A percentile compares a stretch with the other conserved stretches of the same genome.
These are phyloP conservation scores for Irpex sp. DNA, from an alignment of 1,284 basidiomycete genomes.

Conservation along the genomic window DNA sequence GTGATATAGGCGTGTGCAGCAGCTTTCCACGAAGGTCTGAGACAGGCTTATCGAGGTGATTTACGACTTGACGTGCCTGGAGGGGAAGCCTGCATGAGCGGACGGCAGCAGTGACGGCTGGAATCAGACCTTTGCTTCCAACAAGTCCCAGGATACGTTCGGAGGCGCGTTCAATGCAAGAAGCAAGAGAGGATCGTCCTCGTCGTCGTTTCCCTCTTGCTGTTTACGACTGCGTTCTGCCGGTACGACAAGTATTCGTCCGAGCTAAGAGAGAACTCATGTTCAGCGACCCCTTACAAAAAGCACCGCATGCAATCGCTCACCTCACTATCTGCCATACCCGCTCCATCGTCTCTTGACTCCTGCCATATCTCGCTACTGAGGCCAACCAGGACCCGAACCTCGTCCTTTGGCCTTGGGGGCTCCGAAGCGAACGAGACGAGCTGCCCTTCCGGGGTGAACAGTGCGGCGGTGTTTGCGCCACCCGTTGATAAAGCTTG, in stretches of 20 bases:
- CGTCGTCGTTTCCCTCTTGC: conserved; percentile 23
- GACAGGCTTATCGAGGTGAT: conserved; percentile 38
- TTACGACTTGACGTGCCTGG: conserved; percentile 53
- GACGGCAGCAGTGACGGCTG: not conserved
- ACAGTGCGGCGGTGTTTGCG: conserved; percentile 58
- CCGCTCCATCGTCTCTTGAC: conserved; percentile 53
- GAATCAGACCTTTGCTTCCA: conserved; percentile 51
- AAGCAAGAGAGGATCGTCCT: conserved; percentile 48
- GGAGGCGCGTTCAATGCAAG: conserved; percentile 63
- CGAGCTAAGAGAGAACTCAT: conserved; percentile 41
- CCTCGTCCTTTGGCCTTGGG: conserved; percentile 60
- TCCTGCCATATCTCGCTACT: conserved; percentile 74
- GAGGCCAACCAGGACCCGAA: conserved; percentile 66
- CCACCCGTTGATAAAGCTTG: conserved; percentile 49
- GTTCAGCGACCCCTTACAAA: not conserved
- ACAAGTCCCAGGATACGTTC: conserved; percentile 56
- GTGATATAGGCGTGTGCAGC: conserved; percentile 17
- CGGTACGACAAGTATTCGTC: conserved; percentile 64
- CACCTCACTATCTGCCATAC: conserved; percentile 75
- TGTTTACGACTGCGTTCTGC: conserved; percentile 31
- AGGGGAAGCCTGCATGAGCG: not conserved
- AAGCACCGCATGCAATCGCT: conserved; percentile 13
- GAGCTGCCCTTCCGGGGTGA: conserved; percentile 61
- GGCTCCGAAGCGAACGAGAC: conserved; percentile 52
- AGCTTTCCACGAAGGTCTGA: conserved; percentile 33